Conservation (phyloP, 345 rosid species). For the Eucalyptus coolabah region DNA sequence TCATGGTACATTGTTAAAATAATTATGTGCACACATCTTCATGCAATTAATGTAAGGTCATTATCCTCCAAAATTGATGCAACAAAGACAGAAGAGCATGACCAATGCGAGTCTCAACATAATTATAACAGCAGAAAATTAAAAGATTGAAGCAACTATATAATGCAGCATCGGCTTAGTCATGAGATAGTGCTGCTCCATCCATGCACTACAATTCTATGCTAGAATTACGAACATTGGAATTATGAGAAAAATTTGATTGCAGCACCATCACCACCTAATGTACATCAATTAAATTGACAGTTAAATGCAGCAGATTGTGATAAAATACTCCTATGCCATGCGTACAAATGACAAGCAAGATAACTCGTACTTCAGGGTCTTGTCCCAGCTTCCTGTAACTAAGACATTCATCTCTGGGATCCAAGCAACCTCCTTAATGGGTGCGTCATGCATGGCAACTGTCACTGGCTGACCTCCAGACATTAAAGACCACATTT, state of each 20-base stretch:
- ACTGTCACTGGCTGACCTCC: conserved; percentile 87
- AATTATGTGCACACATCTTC: neutral
- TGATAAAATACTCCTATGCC: neutral
- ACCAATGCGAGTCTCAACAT: neutral
- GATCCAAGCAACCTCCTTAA: conserved; percentile 84
- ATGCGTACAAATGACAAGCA: neutral
- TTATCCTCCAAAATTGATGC: neutral
- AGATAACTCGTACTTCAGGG: conserved; percentile 48
- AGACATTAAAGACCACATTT: conserved; percentile 91
- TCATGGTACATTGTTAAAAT: neutral
- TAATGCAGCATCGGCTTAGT: neutral
- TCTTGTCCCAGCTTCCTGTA: conserved; percentile 94
- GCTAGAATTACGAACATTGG: neutral
- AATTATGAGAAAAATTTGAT: neutral
- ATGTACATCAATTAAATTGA: neutral
- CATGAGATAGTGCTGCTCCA: neutral
- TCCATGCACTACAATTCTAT: neutral
- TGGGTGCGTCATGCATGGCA: conserved; percentile 90
- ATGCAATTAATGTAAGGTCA: neutral
- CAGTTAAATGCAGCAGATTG: neutral
- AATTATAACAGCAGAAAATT: neutral
- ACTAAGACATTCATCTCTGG: conserved; percentile 84
- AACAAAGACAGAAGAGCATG: neutral
- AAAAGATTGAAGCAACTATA: neutral
- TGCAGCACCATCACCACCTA: neutral